Base-by-base conservation (phyloP, 768 basidiomycete species). In the Lactifluus hygrophoroides region DNA sequence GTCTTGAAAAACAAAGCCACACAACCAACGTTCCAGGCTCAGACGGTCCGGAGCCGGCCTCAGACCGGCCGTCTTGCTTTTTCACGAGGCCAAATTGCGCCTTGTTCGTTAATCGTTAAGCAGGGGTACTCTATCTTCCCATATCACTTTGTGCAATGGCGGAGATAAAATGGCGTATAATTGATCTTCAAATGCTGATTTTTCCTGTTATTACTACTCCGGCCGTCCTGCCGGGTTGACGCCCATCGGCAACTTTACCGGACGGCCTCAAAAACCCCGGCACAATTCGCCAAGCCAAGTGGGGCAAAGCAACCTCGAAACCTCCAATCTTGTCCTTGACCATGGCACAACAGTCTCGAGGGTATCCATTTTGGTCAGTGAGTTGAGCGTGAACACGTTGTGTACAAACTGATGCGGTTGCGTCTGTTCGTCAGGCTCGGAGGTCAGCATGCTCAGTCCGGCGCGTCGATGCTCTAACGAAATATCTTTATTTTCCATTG, bases 381-480 rank as follows among this genome's bases (percentile, higher is more conserved):
- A 25, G 10, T 37, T 27, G 44, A 11, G 6, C 19, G 11, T 37
- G 17, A 27, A 45, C 32, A 25, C 21, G 32, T 35, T 21, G 32
- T 32, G n/a, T 19, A 13, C 21, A 34, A 10, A 17, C 53, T 54
- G 43, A 28, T 6, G 16, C 34, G 4, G 17, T 14, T 27, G 5
- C 40, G 34, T 35, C 11, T 23, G 14, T 46, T 53, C 13, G 25
- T 28, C 53, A 72, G 71, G 68, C 68, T 73, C 19, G 72, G 72
- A 69, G 72, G 72, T 72, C 35, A 61, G 69, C 62, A 27, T 17
- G 21, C 9, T 19, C 30, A n/a, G 16, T 19, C 14, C 30, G 10
- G 47, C 34, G 23, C 28, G 16, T 54, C 8, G 19, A 38, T 23
- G 28, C 27, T 35, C 45, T 53, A 19, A 47, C 19, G n/a, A 25